Conservation (phyloP, 768 basidiomycete genomes). For the Amanita polypyramis region DNA sequence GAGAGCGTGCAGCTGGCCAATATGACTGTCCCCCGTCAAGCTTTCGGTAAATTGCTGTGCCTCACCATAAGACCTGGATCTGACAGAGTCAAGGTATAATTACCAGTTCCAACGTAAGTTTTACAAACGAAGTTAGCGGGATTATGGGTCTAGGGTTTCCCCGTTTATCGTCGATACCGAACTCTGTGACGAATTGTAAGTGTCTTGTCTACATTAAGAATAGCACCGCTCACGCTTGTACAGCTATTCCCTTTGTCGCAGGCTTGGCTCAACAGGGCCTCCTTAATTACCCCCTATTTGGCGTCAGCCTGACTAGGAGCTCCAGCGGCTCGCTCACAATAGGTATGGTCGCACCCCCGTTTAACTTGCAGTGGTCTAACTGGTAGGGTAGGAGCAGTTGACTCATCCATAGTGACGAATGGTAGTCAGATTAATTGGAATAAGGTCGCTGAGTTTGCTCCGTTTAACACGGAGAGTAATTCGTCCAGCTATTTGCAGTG, state of each 20-base stretch:
- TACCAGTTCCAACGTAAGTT: conserved; percentile 49
- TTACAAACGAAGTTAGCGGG: conserved; percentile 58
- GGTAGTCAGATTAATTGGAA: conserved; percentile 59
- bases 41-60: conserved; percentile 48
- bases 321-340: conserved; percentile 52
- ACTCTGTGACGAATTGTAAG: conserved; percentile 38
- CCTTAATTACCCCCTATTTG: conserved; percentile 68
- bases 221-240: neutral
- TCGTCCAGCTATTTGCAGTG: conserved; percentile 68
- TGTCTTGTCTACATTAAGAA: conserved; percentile 1
- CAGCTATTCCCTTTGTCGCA: conserved; percentile 62
- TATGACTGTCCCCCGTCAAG: conserved; percentile 48
- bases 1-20: conserved; percentile 55
- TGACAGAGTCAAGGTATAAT: conserved; percentile 38
- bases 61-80: neutral
- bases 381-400: conserved; percentile 52
- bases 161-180: conserved; percentile 52
- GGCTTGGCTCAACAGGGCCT: conserved; percentile 51
- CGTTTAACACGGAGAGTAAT: conserved; percentile 45
- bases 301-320: conserved; percentile 53
- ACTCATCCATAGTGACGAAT: conserved; percentile 56
- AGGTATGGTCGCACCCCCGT: conserved; percentile 27
- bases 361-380: neutral
- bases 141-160: conserved; percentile 71
- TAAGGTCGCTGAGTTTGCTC: conserved; percentile 63